A percentile compares a stretch with the other conserved stretches of the same genome.
Conservation (phyloP, 257 asterid genomes). For the Plectranthus barbatus region DNA sequence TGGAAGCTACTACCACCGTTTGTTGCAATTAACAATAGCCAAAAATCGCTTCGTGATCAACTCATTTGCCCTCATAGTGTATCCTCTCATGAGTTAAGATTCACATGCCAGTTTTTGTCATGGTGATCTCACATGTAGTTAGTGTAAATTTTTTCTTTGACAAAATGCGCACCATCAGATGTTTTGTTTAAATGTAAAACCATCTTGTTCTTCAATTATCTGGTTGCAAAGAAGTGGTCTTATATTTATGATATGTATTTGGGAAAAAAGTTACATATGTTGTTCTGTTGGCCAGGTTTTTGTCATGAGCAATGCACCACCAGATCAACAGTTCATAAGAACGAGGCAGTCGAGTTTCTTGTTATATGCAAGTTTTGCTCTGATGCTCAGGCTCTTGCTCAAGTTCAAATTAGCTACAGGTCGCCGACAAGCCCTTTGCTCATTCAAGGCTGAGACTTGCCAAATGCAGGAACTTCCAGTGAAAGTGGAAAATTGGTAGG, state of each 20-base stretch:
- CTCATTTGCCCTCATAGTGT: background rate
- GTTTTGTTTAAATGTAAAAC: background rate
- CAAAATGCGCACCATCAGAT: background rate
- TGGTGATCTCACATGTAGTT: background rate
- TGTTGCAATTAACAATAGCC: no score
- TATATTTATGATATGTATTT: no score
- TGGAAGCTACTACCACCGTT: background rate
- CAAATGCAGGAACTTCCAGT: constrained; percentile 21
- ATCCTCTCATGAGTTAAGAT: background rate
- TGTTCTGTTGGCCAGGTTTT: constrained; percentile 40
- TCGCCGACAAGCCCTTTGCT: constrained; percentile 78
- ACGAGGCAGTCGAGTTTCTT: constrained; percentile 37
- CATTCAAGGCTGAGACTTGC: constrained; percentile 42
- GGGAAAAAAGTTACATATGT: background rate
- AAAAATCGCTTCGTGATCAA: no score
- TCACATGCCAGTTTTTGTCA: background rate
- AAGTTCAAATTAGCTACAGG: constrained; percentile 31
- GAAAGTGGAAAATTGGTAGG: constrained; percentile 29
- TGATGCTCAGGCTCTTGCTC: constrained; percentile 23
- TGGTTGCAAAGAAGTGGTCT: no score
- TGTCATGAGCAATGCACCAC: constrained; percentile 63
- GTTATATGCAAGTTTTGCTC: constrained; percentile 64
- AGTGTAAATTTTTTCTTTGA: background rate
- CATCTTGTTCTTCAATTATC: background rate
- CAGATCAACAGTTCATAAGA: constrained; percentile 37